Conservation (phyloP, 331 rosid species). For the Rhamnella rubrinervis region DNA sequence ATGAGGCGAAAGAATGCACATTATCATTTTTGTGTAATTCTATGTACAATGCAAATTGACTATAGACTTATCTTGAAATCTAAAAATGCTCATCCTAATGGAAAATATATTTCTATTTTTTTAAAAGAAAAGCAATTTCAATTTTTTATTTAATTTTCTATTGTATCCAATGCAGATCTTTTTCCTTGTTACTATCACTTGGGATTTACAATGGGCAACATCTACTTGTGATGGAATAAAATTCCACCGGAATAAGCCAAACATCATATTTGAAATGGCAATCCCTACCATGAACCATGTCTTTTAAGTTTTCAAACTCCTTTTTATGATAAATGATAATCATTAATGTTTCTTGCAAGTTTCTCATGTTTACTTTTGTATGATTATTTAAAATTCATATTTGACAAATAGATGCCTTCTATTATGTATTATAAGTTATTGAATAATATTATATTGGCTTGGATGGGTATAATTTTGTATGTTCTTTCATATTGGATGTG, state of each 20-base stretch:
- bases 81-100: too few relatives aligned
- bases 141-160: conserved; percentile 20
- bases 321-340: background rate
- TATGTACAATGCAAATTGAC: too few relatives aligned
- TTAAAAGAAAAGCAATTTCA: background rate
- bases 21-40: too few relatives aligned
- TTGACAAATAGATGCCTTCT: too few relatives aligned
- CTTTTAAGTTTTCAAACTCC: conserved; percentile 15
- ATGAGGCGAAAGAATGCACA: too few relatives aligned
- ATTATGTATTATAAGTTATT: too few relatives aligned
- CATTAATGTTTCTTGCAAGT: background rate
- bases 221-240: conserved; percentile 32
- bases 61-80: too few relatives aligned
- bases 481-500: background rate
- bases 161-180: conserved; percentile 49
- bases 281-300: conserved; percentile 80
- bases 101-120: too few relatives aligned
- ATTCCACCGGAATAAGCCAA: conserved; percentile 33
- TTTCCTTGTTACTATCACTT: conserved; percentile 80
- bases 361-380: background rate
- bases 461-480: conserved; percentile 68
- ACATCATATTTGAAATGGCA: conserved; percentile 50
- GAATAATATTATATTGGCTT: conserved; percentile 43
- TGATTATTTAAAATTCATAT: too few relatives aligned
- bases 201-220: conserved; percentile 83